Percentiles rank a stretch among this genome's conserved stretches.
Evolutionary conservation across 352 stramenopile genomes (phyloP).

Genomic region (Phytophthora brassicae): DNA sequence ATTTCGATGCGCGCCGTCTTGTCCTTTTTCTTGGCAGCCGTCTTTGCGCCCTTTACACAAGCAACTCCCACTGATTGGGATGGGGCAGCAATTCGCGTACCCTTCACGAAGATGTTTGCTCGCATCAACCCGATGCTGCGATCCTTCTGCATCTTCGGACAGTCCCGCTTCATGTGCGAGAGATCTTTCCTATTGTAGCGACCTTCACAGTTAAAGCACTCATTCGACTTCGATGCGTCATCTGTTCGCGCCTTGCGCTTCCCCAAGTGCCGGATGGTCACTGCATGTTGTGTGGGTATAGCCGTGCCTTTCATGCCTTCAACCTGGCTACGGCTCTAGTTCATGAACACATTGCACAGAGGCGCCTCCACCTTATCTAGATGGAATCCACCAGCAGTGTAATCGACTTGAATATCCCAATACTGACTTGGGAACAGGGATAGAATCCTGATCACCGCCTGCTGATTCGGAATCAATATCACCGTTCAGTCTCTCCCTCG

Average conservation of each 20-base stretch:
- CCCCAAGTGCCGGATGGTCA: background rate
- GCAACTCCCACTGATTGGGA: background rate
- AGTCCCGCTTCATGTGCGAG: constrained; percentile 1
- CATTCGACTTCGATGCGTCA: background rate
- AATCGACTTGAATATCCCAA: constrained; percentile 1
- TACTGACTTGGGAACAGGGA: constrained; percentile 2
- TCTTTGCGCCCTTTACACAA: background rate
- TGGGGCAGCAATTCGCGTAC: background rate
- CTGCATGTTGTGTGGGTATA: background rate
- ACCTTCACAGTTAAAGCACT: constrained; percentile 4
- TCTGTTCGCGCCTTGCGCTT: background rate
- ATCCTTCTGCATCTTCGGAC: background rate
- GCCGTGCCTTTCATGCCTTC: background rate
- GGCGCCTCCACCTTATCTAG: background rate
- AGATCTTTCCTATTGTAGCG: background rate
- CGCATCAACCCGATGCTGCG: background rate
- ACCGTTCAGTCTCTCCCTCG: background rate
- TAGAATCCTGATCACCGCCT: background rate
- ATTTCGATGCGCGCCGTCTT: background rate
- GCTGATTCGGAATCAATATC: background rate
- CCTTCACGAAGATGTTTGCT: background rate
- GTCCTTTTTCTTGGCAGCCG: background rate
- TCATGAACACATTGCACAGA: constrained; percentile 8
- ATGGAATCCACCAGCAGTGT: background rate
- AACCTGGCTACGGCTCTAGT: background rate